These are phyloP conservation scores for Punica granatum DNA, from an alignment of 345 rosid genomes.

Conservation along the genomic window DNA sequence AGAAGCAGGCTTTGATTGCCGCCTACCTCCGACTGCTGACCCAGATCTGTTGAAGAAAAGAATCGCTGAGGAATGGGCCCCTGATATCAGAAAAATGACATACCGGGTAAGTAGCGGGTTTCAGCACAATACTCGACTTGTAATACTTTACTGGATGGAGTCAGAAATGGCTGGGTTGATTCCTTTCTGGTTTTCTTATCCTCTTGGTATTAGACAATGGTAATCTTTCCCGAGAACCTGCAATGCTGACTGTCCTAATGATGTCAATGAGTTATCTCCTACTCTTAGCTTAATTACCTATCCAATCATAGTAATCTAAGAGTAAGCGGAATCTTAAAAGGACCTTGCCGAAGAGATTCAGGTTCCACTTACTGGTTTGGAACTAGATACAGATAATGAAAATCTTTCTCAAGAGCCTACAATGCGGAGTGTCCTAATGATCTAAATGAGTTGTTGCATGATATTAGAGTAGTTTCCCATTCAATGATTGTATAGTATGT, in stretches of 20 bases:
- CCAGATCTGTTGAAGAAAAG: conserved; percentile 50
- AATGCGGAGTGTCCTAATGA: too few relatives aligned
- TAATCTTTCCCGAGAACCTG: neutral
- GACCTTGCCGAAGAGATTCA: too few relatives aligned
- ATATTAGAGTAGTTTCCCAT: too few relatives aligned
- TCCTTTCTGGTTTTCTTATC: neutral
- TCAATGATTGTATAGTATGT: too few relatives aligned
- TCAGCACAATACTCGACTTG: neutral
- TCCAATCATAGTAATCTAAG: neutral
- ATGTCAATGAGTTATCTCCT: neutral
- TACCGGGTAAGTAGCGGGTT: conserved; percentile 33
- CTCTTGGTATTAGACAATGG: neutral
- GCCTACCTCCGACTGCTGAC: conserved; percentile 75
- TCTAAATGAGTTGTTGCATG: too few relatives aligned
- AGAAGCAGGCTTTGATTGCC: conserved; percentile 81
- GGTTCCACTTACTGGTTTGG: too few relatives aligned
- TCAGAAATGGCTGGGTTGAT: neutral
- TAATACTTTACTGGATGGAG: neutral
- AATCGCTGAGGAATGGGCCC: conserved; percentile 89
- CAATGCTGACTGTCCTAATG: neutral
- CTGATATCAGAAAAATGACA: conserved; percentile 65
- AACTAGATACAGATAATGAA: too few relatives aligned
- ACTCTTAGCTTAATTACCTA: neutral
- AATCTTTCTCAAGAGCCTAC: too few relatives aligned
- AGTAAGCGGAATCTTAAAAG: neutral